Percentiles rank a stretch among this genome's conserved stretches.
phyloP scores from a whole-genome alignment of 192 early-diverging fungal species.

The Backusella sp. region DNA sequence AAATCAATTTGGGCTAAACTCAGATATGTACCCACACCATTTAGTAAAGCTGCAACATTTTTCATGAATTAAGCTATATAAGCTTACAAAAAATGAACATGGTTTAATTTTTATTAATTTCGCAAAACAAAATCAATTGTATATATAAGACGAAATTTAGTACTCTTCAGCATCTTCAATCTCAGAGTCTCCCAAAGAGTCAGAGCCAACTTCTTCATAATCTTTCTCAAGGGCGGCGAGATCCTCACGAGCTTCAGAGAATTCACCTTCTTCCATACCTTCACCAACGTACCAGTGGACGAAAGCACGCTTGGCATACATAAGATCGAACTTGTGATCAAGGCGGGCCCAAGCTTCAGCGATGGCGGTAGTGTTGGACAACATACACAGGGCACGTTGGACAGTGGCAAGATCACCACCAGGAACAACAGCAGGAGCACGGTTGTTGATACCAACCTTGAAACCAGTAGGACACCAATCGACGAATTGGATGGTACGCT shows the following conservation, averaged over 20 bases:
- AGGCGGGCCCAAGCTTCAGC: slow-evolving; percentile 90
- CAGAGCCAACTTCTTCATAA: slow-evolving; percentile 95
- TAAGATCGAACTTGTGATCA: slow-evolving; percentile 83
- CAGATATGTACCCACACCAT: neutral
- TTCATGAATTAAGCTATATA: neutral
- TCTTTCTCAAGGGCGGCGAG: slow-evolving; percentile 97
- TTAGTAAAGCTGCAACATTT: neutral
- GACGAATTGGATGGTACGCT: slow-evolving; percentile 76
- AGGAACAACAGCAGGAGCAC: slow-evolving; percentile 58
- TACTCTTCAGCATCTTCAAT: slow-evolving; percentile 54
- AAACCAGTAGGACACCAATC: slow-evolving; percentile 98
- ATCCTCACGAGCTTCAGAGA: slow-evolving; percentile 96
- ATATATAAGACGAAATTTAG: slow-evolving; percentile 16
- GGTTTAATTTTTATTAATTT: neutral
- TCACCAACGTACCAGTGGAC: slow-evolving; percentile 96
- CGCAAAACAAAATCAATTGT: neutral
- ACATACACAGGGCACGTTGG: slow-evolving; percentile 84
- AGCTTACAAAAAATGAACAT: neutral
- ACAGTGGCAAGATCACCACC: slow-evolving; percentile 77
- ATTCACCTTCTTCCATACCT: slow-evolving; percentile 97
- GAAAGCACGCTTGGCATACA: slow-evolving; percentile 90
- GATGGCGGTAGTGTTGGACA: slow-evolving; percentile 90
- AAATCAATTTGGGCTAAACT: neutral
- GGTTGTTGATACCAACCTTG: slow-evolving; percentile 62
- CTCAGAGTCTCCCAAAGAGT: slow-evolving; percentile 84